Evolutionary conservation across 805 yeast species (phyloP).

Genomic region (Starmera caribaea): DNA sequence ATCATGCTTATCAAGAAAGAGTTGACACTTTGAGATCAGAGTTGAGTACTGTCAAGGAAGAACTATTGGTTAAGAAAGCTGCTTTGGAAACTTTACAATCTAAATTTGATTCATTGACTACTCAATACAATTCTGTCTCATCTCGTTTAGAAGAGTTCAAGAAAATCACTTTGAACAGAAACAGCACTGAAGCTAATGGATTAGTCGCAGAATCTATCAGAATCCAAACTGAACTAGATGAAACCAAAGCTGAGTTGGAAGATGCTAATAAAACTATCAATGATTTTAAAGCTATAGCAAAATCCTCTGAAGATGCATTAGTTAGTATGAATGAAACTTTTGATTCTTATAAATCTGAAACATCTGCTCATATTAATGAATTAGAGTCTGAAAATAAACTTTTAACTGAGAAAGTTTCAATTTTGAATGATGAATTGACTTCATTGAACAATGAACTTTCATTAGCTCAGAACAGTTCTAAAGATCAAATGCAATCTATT

Average conservation of each 20-base stretch:
- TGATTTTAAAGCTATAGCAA: slow-evolving; percentile 55
- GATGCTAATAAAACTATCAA: slow-evolving; percentile 46
- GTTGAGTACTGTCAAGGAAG: slow-evolving; percentile 30
- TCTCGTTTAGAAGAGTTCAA: slow-evolving; percentile 21
- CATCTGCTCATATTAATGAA: slow-evolving; percentile 9
- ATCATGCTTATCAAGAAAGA: slow-evolving; percentile 48
- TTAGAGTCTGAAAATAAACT: slow-evolving; percentile 14
- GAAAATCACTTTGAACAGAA: slow-evolving; percentile 16
- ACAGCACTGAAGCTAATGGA: slow-evolving; percentile 6
- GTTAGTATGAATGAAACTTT: slow-evolving; percentile 42
- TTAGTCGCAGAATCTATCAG: slow-evolving; percentile 21
- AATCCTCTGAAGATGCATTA: slow-evolving; percentile 59
- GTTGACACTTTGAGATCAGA: slow-evolving; percentile 44
- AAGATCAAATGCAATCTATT: slow-evolving; percentile 9
- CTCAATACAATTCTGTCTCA: slow-evolving; percentile 20
- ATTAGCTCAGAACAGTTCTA: slow-evolving; percentile 17
- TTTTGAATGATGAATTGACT: slow-evolving; percentile 22
- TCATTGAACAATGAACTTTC: slow-evolving; percentile 23
- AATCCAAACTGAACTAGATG: slow-evolving; percentile 30
- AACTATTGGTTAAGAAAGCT: slow-evolving; percentile 30
- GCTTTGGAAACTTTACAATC: slow-evolving; percentile 28
- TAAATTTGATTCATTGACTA: slow-evolving; percentile 26
- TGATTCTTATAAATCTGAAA: slow-evolving; percentile 30
- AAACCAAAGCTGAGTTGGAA: slow-evolving; percentile 43
- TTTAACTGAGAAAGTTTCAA: slow-evolving; percentile 12